Conservation (phyloP, 1,284 basidiomycete genomes). For the Rhizoctonia solani region DNA sequence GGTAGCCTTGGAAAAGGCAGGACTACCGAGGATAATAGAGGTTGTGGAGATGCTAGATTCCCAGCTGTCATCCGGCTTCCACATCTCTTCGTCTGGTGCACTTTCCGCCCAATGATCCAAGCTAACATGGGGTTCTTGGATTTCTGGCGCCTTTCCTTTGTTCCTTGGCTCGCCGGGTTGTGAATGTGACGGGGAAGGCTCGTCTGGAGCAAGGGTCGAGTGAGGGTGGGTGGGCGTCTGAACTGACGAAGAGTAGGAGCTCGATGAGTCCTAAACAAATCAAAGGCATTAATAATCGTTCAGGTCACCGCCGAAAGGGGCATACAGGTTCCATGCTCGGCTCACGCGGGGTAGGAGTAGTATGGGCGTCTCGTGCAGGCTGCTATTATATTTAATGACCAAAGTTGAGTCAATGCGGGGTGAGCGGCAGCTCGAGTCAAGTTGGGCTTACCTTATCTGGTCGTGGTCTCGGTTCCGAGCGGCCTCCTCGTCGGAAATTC, state of each 20-base stretch:
- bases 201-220: neutral
- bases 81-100: neutral
- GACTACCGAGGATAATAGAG: too few species aligned
- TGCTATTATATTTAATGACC: too few species aligned
- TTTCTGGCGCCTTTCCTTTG: too few species aligned
- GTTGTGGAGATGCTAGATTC: too few species aligned
- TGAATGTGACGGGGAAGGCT: too few species aligned
- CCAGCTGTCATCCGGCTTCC: neutral
- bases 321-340: neutral
- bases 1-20: neutral
- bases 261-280: conserved; percentile 19
- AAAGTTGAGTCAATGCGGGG: too few species aligned
- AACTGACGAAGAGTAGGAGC: conserved; percentile 1
- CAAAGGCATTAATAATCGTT: neutral
- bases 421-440: too few species aligned
- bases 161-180: too few species aligned
- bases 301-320: neutral
- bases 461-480: too few species aligned
- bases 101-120: neutral
- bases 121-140: neutral
- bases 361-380: too few species aligned
- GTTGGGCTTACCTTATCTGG: too few species aligned
- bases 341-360: neutral
- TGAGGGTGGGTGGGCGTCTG: conserved; percentile 6
- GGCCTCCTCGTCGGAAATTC: too few species aligned